These are phyloP conservation scores for Mimosa pudica DNA, from an alignment of 306 rosid species.

Conservation along the genomic window DNA sequence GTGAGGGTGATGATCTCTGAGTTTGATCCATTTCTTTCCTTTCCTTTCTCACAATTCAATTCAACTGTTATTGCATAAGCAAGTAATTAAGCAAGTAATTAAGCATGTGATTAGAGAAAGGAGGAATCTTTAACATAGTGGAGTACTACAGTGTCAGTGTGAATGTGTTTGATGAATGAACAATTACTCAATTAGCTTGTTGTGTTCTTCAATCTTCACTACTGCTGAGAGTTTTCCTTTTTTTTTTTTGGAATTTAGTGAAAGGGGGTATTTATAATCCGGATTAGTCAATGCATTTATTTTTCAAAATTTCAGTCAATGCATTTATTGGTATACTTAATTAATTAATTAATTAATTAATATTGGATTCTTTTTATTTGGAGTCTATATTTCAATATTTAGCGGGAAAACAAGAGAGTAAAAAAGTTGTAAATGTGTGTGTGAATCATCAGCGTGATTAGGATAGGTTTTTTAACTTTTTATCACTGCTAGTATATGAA, in stretches of 20 bases:
- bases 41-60: conserved; percentile 8
- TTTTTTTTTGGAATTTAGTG: background rate
- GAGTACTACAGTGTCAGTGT: background rate
- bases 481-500: too few relatives aligned
- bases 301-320: background rate
- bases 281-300: background rate
- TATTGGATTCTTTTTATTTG: too few relatives aligned
- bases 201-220: background rate
- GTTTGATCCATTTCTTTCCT: conserved; percentile 70
- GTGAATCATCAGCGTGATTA: too few relatives aligned
- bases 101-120: background rate
- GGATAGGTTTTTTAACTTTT: too few relatives aligned
- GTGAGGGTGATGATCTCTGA: conserved; percentile 55
- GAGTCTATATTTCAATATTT: too few relatives aligned
- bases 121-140: background rate
- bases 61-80: background rate
- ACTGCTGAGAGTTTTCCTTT: background rate
- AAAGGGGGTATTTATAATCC: too few relatives aligned
- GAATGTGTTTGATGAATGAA: too few relatives aligned
- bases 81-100: background rate
- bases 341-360: too few relatives aligned
- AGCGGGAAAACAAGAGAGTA: too few relatives aligned
- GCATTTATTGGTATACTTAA: background rate
- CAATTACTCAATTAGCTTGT: too few relatives aligned
- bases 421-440: too few relatives aligned